These are phyloP conservation scores for Colletotrichum sp. DNA, from an alignment of 2,329 filamentous ascomycete genomes.

Conservation along the genomic window DNA sequence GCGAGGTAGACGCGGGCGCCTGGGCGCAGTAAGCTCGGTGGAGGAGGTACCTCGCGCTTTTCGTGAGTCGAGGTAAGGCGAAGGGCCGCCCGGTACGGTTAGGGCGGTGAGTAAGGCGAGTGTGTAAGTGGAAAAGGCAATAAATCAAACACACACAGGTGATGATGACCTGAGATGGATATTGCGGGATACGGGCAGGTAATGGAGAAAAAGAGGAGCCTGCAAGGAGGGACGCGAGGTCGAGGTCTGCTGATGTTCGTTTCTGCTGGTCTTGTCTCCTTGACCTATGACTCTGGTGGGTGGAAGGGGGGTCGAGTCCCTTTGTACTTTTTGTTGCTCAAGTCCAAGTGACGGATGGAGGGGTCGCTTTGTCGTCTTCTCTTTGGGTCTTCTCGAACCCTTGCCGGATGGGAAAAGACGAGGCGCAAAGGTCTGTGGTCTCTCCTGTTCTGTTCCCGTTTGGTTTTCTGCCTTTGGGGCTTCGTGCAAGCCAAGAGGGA, in stretches of 20 bases:
- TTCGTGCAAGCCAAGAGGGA: not conserved
- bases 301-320: not conserved
- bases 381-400: not conserved
- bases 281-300: not conserved
- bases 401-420: not conserved
- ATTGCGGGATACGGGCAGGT: not conserved
- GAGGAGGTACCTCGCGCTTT: not conserved
- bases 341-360: not conserved
- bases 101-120: not conserved
- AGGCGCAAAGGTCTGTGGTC: not conserved
- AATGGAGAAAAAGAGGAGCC: not conserved
- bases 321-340: not conserved
- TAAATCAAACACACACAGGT: not conserved
- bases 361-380: not conserved
- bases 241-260: slow-evolving; percentile 8
- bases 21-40: not conserved
- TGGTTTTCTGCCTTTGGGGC: not conserved
- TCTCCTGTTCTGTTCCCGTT: not conserved
- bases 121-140: not conserved
- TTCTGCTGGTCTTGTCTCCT: not conserved
- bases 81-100: not conserved
- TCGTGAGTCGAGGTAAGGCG: not conserved
- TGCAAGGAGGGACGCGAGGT: not conserved
- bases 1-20: slow-evolving; percentile 4
- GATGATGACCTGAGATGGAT: not conserved